Evolutionary conservation across 108 stramenopile species (phyloP).

Genomic region (Pseudonitzschia multiseries): DNA sequence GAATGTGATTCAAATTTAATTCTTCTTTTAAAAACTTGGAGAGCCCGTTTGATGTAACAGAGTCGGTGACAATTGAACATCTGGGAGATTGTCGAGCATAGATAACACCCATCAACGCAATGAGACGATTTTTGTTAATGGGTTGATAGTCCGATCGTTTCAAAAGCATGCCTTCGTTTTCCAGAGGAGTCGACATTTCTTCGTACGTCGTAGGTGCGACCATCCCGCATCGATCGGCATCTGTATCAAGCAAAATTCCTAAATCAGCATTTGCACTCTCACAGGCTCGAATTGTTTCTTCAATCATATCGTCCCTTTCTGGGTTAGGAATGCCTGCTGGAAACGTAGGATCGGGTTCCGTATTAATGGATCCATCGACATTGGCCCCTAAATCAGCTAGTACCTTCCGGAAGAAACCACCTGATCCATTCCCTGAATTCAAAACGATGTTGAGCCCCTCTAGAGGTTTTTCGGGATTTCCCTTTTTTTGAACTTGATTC

Average conservation of each 20-base stretch:
- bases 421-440: slow-evolving; percentile 80
- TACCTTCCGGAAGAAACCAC: slow-evolving; percentile 68
- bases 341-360: slow-evolving; percentile 62
- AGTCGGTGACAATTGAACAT: slow-evolving; percentile 77
- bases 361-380: slow-evolving; percentile 54
- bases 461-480: slow-evolving; percentile 34
- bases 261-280: slow-evolving; percentile 64
- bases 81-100: slow-evolving; percentile 57
- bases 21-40: slow-evolving; percentile 52
- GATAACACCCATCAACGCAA: slow-evolving; percentile 75
- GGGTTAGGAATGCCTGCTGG: slow-evolving; percentile 83
- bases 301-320: slow-evolving; percentile 65
- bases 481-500: slow-evolving; percentile 37
- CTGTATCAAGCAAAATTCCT: slow-evolving; percentile 86
- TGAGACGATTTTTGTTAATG: slow-evolving; percentile 77
- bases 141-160: slow-evolving; percentile 48
- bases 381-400: slow-evolving; percentile 72
- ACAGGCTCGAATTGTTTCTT: slow-evolving; percentile 62
- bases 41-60: slow-evolving; percentile 77
- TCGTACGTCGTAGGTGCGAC: slow-evolving; percentile 46
- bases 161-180: slow-evolving; percentile 12
- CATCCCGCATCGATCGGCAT: slow-evolving; percentile 86
- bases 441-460: slow-evolving; percentile 66
- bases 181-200: slow-evolving; percentile 1
- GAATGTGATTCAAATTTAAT: slow-evolving; percentile 61